Evolutionary conservation across 768 basidiomycete species (phyloP).

Genomic region (Rhodotorula taiwanensis): DNA sequence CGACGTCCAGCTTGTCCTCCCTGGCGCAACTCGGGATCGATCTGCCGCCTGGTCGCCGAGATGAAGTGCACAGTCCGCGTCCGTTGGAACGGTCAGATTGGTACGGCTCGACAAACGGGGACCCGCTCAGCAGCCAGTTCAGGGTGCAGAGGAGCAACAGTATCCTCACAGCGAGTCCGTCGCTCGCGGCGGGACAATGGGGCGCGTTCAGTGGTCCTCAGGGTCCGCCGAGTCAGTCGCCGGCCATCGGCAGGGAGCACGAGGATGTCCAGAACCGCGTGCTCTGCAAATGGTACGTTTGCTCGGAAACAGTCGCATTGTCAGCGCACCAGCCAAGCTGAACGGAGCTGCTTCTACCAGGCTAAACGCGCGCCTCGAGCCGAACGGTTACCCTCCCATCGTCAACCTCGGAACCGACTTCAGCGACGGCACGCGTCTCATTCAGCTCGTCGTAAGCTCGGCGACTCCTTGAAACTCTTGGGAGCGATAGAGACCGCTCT

Average conservation of each 20-base stretch:
- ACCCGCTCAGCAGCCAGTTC: background rate
- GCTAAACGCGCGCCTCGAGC: slow-evolving; percentile 92
- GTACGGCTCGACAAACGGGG: background rate
- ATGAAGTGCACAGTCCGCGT: background rate
- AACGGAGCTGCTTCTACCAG: slow-evolving; percentile 41
- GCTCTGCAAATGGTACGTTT: slow-evolving; percentile 80
- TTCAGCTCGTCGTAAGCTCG: slow-evolving; percentile 86
- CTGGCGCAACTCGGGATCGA: slow-evolving; percentile 23
- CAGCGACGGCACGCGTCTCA: slow-evolving; percentile 87
- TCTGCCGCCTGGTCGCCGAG: background rate
- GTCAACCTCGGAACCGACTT: slow-evolving; percentile 80
- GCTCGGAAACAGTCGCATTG: too few species aligned
- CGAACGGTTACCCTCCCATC: slow-evolving; percentile 78
- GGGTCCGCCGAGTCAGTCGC: background rate
- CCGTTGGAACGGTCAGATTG: background rate
- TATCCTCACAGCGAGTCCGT: slow-evolving; percentile 1
- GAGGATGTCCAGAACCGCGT: slow-evolving; percentile 64
- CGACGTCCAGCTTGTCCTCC: slow-evolving; percentile 11
- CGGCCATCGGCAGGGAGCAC: slow-evolving; percentile 1
- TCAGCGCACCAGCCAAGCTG: background rate
- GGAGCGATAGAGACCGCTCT: too few species aligned
- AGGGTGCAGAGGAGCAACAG: slow-evolving; percentile 1
- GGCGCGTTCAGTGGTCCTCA: slow-evolving; percentile 1
- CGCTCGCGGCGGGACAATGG: slow-evolving; percentile 5
- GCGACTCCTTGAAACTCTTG: too few species aligned